These are phyloP conservation scores for Mangifera indica DNA, from an alignment of 345 rosid species.

Conservation along the genomic window DNA sequence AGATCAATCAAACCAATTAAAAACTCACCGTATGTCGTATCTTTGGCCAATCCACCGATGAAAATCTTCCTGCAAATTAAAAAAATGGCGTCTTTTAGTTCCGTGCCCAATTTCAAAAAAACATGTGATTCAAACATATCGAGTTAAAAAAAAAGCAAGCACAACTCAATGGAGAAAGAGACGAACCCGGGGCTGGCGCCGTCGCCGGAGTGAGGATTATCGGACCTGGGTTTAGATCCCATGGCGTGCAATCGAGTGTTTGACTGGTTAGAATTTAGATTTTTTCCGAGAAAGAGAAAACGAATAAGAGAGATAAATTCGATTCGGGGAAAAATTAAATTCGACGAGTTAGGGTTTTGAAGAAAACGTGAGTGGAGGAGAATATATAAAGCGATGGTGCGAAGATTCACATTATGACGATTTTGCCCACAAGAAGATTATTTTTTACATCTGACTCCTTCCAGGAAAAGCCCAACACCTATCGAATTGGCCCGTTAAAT, in stretches of 20 bases:
- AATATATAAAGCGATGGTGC: background rate
- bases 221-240: slow-evolving; percentile 58
- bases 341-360: slow-evolving; percentile 10
- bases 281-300: background rate
- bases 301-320: background rate
- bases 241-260: slow-evolving; percentile 20
- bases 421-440: background rate
- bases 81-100: background rate
- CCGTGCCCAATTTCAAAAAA: background rate
- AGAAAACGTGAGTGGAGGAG: background rate
- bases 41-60: slow-evolving; percentile 83
- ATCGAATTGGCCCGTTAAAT: too few species aligned
- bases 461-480: too few species aligned
- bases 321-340: background rate
- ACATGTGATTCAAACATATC: background rate
- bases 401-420: background rate
- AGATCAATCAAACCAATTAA: background rate
- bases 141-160: background rate
- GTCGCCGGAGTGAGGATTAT: slow-evolving; percentile 55
- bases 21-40: slow-evolving; percentile 58
- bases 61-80: slow-evolving; percentile 63
- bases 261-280: background rate
- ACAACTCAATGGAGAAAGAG: background rate
- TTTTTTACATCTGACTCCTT: background rate
- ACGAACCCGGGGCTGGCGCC: slow-evolving; percentile 85